Percentiles rank a stretch among this genome's conserved stretches.
phyloP scores from a whole-genome alignment of 768 basidiomycete genomes.

The Tricholoma furcatifolium region DNA sequence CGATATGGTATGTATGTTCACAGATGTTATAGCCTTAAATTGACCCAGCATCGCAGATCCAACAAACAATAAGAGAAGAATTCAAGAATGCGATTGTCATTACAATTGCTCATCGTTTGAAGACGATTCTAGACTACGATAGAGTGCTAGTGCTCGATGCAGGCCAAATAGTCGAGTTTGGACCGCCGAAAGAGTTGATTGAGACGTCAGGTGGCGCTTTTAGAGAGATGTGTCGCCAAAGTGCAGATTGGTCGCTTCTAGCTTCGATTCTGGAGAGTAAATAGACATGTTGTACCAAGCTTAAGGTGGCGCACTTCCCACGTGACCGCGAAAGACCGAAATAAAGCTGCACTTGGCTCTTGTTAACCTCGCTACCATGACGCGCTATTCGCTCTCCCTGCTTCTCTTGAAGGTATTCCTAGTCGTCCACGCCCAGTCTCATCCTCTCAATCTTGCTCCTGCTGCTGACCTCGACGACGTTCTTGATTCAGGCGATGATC shows the following conservation, averaged over 20 bases:
- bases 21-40: background rate
- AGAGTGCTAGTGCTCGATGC: conserved; percentile 71
- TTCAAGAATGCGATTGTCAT: conserved; percentile 71
- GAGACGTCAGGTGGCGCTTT: conserved; percentile 55
- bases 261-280: conserved; percentile 19
- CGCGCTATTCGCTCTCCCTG: conserved; percentile 4
- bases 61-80: conserved; percentile 71
- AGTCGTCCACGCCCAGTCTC: conserved; percentile 14
- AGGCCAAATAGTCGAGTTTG: conserved; percentile 77
- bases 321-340: conserved; percentile 12
- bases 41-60: conserved; percentile 44
- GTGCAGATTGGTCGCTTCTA: conserved; percentile 50
- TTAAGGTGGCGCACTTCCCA: conserved; percentile 4
- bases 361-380: conserved; percentile 8
- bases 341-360: background rate
- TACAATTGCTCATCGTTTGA: conserved; percentile 80
- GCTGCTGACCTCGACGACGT: conserved; percentile 11
- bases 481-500: conserved; percentile 8
- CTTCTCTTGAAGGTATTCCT: conserved; percentile 9
- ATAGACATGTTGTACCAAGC: background rate
- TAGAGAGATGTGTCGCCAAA: conserved; percentile 65
- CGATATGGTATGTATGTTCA: conserved; percentile 47
- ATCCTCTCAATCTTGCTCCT: conserved; percentile 5
- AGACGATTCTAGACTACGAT: conserved; percentile 77
- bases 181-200: conserved; percentile 58